Base-by-base conservation (phyloP, 2,329 filamentous ascomycete species). In the Tolypocladium tropicale region DNA sequence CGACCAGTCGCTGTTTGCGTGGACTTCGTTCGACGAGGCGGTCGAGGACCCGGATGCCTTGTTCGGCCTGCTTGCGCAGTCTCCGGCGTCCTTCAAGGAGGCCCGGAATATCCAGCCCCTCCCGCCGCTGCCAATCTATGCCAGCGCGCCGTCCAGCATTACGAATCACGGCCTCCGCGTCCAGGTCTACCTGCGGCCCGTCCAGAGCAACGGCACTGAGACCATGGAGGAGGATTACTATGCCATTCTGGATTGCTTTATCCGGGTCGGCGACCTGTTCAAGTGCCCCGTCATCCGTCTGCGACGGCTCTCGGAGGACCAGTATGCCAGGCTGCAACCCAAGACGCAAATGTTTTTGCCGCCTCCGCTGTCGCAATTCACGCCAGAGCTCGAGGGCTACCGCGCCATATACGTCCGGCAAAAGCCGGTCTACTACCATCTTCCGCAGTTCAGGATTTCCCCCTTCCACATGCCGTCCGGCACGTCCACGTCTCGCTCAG, bases 1-100 rank as follows among this genome's bases (percentile, higher is more conserved):
- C 36, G 59, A 61, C 48, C 48, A 57, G 33, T 56, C 54, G 7
- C 51, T 61, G 2, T 59, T 59, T 39, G 56, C 56, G 12, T 61
- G 59, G 53, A 48, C 14, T 16, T 28, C 43, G 43, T 48, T 30
- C 14, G 43, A 48, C 25, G 43, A 48, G 43, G 16, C 25, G 11
- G 16, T 28, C 25, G 25, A 48, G 2, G 43, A 48, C 43, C 43
- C 43, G 7, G 43, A 48, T 30, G 43, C 43, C 25, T 25, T 48
- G 25, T 48, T 30, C 25, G 43, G 43, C 25, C 43, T 48, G 6
- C 43, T 48, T 6, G 43, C 43, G 1, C 25, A 30, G 25, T 48
- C 43, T 11, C 43, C 43, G 16, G 25, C 43, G 2, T 30, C 28
- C n/a, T 48, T 30, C 43, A 48, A 48, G 43, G 43, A 30, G 23